phyloP scores from a whole-genome alignment of 805 yeast species.

The Alloascoidea hylecoeti region DNA sequence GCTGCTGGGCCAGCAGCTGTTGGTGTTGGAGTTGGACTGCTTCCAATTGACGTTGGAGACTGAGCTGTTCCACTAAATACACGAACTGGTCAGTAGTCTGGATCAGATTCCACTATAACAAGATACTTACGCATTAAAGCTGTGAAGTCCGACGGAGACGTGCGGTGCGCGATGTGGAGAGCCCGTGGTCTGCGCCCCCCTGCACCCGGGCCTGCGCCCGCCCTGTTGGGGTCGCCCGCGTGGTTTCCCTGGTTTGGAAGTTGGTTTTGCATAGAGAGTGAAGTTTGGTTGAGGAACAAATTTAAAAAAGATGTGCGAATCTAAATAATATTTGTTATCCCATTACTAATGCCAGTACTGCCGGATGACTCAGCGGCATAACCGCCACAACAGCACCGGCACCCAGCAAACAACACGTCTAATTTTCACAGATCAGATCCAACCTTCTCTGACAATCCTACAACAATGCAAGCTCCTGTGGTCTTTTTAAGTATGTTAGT shows the following conservation, averaged over 20 bases:
- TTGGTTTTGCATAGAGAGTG: too few species aligned
- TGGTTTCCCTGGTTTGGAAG: too few species aligned
- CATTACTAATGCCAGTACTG: too few species aligned
- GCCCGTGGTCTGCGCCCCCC: constrained; percentile 33
- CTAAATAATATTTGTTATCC: too few species aligned
- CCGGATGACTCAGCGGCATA: constrained; percentile 4
- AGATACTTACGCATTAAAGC: constrained; percentile 60
- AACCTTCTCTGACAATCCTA: not conserved
- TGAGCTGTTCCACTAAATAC: constrained; percentile 40
- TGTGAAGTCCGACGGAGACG: constrained; percentile 92
- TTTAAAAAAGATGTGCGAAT: too few species aligned
- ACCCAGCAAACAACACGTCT: constrained; percentile 2
- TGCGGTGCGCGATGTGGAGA: constrained; percentile 89
- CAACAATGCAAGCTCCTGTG: constrained; percentile 68
- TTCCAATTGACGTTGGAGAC: constrained; percentile 85
- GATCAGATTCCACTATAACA: constrained; percentile 6
- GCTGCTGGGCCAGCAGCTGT: constrained; percentile 63
- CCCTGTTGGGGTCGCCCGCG: too few species aligned
- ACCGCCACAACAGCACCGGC: constrained; percentile 2
- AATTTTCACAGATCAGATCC: not conserved
- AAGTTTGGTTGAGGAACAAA: too few species aligned
- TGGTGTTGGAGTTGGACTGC: constrained; percentile 87
- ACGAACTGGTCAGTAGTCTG: constrained; percentile 4
- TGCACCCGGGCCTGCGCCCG: too few species aligned
- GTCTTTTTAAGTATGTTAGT: constrained; percentile 52